These are phyloP conservation scores for Lentinula novae-zelandiae DNA, from an alignment of 1,284 basidiomycete species.

Conservation along the genomic window DNA sequence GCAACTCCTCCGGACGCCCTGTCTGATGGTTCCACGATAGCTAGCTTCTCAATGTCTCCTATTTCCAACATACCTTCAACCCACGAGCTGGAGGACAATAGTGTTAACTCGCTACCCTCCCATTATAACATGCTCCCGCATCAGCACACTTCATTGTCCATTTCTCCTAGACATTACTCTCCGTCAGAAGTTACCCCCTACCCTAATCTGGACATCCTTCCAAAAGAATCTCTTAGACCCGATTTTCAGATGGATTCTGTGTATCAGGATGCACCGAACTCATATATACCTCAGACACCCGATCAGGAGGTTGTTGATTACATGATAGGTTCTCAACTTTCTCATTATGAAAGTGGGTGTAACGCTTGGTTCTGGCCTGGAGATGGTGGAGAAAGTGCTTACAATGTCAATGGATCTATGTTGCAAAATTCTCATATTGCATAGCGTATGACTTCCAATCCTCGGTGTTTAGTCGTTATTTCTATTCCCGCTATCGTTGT, in stretches of 20 bases:
- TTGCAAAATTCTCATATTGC: neutral
- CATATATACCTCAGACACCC: constrained; percentile 1
- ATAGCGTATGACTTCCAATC: neutral
- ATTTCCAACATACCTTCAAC: neutral
- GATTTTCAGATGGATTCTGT: neutral
- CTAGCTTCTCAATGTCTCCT: neutral
- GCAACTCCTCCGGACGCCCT: neutral
- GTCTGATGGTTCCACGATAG: neutral
- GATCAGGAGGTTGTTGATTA: constrained; percentile 5
- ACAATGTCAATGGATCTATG: neutral
- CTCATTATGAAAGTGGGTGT: constrained; percentile 9
- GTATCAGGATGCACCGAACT: neutral
- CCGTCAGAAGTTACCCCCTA: neutral
- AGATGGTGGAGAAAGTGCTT: neutral
- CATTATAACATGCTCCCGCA: neutral
- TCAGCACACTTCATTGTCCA: neutral
- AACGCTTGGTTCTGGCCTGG: constrained; percentile 13
- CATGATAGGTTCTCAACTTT: constrained; percentile 5
- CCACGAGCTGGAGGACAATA: neutral
- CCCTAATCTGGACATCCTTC: neutral
- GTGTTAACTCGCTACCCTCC: neutral
- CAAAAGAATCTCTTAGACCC: neutral
- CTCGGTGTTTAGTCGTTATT: neutral
- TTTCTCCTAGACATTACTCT: neutral
- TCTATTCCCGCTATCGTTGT: neutral